A percentile compares a stretch with the other conserved stretches of the same genome.
Conservation (phyloP, 2,329 filamentous ascomycete genomes). For the Daldinia sp. region DNA sequence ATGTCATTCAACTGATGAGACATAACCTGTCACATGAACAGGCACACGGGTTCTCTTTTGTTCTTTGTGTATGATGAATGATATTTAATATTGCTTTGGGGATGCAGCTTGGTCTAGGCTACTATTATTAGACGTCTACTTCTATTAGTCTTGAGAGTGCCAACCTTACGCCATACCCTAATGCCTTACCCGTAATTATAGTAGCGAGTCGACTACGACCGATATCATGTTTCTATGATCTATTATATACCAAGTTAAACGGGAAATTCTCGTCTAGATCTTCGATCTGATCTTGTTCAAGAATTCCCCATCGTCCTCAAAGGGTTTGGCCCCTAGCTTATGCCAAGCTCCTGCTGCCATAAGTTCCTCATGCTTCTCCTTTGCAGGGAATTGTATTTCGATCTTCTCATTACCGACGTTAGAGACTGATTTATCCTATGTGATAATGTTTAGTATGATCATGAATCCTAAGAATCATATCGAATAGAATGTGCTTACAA, state of each 20-base stretch:
- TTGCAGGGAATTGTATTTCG: conserved; percentile 52
- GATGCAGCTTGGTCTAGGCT: not conserved
- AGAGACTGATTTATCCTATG: conserved; percentile 56
- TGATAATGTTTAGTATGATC: not conserved
- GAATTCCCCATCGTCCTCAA: conserved; percentile 47
- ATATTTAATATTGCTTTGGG: not conserved
- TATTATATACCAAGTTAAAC: not conserved
- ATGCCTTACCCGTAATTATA: not conserved
- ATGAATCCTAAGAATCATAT: not conserved
- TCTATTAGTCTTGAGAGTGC: not conserved
- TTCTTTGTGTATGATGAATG: not conserved
- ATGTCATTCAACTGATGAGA: no score
- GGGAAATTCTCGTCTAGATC: conserved; percentile 9
- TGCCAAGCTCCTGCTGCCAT: conserved; percentile 55
- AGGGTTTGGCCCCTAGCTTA: conserved; percentile 55
- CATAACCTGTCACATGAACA: not conserved
- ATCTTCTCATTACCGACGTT: conserved; percentile 54
- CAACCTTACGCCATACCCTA: not conserved
- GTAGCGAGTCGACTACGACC: not conserved
- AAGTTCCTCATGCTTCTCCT: conserved; percentile 55
- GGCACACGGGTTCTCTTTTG: not conserved
- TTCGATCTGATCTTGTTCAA: conserved; percentile 28
- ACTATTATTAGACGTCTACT: not conserved
- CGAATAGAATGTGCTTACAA: conserved; percentile 50
- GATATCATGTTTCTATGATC: not conserved